A percentile compares a stretch with the other conserved stretches of the same genome.
These are phyloP conservation scores for Telfairia occidentalis DNA, from an alignment of 331 rosid genomes.

Conservation along the genomic window DNA sequence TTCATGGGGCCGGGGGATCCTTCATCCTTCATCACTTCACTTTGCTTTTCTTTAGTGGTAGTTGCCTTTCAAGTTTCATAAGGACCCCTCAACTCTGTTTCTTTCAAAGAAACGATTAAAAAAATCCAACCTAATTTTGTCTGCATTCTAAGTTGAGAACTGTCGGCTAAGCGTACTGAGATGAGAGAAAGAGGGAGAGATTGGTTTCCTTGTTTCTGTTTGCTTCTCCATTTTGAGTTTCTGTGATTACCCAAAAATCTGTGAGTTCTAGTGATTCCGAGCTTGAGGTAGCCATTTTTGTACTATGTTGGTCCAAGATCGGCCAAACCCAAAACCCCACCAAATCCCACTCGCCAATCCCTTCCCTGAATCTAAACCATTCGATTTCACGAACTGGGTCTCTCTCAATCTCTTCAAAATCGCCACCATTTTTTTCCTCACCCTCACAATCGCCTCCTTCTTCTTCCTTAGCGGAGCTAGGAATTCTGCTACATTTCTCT, in stretches of 20 bases:
- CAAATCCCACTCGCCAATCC: conserved; percentile 42
- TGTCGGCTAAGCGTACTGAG: neutral
- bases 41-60: neutral
- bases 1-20: neutral
- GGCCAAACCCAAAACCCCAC: conserved; percentile 44
- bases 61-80: neutral
- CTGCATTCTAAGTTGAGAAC: neutral
- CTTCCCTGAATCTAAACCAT: conserved; percentile 36
- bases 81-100: neutral
- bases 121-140: neutral
- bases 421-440: conserved; percentile 31
- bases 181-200: neutral
- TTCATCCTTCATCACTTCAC: neutral
- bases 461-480: conserved; percentile 77
- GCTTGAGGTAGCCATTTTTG: neutral
- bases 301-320: conserved; percentile 86
- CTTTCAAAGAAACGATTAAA: neutral
- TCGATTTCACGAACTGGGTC: conserved; percentile 71
- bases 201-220: neutral
- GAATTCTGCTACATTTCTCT: conserved; percentile 67
- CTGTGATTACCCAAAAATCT: neutral
- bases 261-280: neutral
- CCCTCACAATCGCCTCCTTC: conserved; percentile 53
- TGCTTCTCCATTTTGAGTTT: neutral
- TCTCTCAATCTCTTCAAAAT: conserved; percentile 61